Base-by-base conservation (phyloP, 257 asterid genomes). In the Capsicum chinense region DNA sequence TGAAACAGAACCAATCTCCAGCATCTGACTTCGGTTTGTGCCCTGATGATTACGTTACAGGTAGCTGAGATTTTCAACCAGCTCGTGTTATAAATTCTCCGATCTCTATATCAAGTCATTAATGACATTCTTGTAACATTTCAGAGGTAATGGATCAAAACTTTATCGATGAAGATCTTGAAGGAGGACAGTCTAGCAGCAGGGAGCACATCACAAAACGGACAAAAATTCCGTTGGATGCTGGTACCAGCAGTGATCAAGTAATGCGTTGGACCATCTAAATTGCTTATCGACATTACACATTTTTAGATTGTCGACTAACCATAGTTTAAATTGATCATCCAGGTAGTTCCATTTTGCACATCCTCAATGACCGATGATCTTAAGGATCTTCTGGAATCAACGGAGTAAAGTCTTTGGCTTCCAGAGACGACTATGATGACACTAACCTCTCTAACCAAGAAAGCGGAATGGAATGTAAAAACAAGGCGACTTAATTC, bases 111-210 rank as follows among this genome's bases (percentile, higher is more conserved):
- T 59, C 14, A 16, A 80, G 44, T 48, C 13, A 81, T 33, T 56
- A 19, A 26, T 17, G 19, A 52, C 16, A 67, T 35, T 21, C 48
- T 80, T 69, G 11, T 66, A 57, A 13, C 59, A 54, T 82, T 84
- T 44, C 90, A 93, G 97, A 93, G 90, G 89, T 84, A 85, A 84
- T 85, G 2, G 97, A 87, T 85, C 98, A 93, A 87, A 93, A 93
- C 87, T 93, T 93, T 54, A 79, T 57, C 8, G 94, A 92, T 62
- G 96, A 89, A 81, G 92, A 83, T 69, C 56, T 83, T 57, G 90
- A 87, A 84, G 93, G 88, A 79, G 90, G 87, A 81, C 84, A 86
- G 19, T 76, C 87, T 2, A 78, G 80, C 78, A 86, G 81, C 68
- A 86, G 69, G 84, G 68, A n/a, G 33, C 84, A 83, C 11, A 33